Conservation (phyloP, 257 asterid genomes). For the Solanum sparsipilum region DNA sequence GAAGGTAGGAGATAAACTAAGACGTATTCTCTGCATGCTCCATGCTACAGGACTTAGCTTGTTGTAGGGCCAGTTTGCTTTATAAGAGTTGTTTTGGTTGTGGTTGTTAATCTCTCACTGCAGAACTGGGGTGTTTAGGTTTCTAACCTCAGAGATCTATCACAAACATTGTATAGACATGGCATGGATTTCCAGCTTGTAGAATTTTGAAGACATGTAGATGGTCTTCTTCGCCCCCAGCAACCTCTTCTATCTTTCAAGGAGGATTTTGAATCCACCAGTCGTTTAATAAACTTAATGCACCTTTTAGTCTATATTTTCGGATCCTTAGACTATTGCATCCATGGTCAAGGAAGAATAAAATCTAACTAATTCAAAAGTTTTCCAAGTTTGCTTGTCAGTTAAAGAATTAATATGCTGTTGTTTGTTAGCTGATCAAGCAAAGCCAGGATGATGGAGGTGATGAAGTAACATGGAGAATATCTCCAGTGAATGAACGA, state of each 20-base stretch:
- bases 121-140: background rate
- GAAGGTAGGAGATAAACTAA: background rate
- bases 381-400: background rate
- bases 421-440: constrained; percentile 53
- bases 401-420: constrained; percentile 3
- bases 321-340: background rate
- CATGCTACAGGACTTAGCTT: background rate
- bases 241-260: background rate
- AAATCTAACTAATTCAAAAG: background rate
- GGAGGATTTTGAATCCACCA: background rate
- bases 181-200: background rate
- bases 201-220: background rate
- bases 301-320: background rate
- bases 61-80: background rate
- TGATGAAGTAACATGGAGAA: constrained; percentile 87
- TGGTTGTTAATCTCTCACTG: background rate
- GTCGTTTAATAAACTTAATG: background rate
- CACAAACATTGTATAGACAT: background rate
- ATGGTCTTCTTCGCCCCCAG: background rate
- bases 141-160: background rate
- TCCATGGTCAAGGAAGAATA: background rate
- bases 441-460: constrained; percentile 88
- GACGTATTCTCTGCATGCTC: background rate
- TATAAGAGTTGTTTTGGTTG: background rate
- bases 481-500: constrained; percentile 87